Conservation (phyloP, 805 yeast species). For the Komagataella ulmi region DNA sequence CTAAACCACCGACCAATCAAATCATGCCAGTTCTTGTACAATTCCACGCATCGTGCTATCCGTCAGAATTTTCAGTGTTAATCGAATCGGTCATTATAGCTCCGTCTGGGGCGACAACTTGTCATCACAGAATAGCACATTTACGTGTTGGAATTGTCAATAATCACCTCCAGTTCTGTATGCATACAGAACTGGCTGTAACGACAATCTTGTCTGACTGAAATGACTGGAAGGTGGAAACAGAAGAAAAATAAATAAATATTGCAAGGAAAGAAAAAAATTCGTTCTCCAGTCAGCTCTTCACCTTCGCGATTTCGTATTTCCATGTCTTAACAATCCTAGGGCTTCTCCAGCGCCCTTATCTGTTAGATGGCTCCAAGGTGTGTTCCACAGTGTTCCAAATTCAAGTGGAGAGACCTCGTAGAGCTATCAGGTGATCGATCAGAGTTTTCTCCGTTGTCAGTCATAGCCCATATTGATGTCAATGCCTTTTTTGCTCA, state of each 20-base stretch:
- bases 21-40: not conserved
- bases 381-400: conserved; percentile 15
- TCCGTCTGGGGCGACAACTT: conserved; percentile 71
- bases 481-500: conserved; percentile 95
- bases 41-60: not conserved
- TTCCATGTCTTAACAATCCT: not conserved
- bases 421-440: conserved; percentile 30
- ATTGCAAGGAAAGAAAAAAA: not conserved
- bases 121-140: conserved; percentile 32
- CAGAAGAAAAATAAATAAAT: not conserved
- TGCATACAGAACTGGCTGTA: not conserved
- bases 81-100: conserved; percentile 60
- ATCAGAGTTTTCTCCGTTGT: conserved; percentile 52
- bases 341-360: not conserved
- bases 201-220: not conserved
- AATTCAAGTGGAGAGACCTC: conserved; percentile 35
- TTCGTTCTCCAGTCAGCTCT: not conserved
- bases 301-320: not conserved
- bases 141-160: not conserved
- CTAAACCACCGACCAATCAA: not conserved
- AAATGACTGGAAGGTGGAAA: not conserved
- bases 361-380: conserved; percentile 9
- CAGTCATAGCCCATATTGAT: conserved; percentile 79
- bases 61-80: conserved; percentile 53
- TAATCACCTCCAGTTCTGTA: not conserved